These are phyloP conservation scores for Aureobasidium lini DNA, from an alignment of 2,329 filamentous ascomycete species.

Conservation along the genomic window DNA sequence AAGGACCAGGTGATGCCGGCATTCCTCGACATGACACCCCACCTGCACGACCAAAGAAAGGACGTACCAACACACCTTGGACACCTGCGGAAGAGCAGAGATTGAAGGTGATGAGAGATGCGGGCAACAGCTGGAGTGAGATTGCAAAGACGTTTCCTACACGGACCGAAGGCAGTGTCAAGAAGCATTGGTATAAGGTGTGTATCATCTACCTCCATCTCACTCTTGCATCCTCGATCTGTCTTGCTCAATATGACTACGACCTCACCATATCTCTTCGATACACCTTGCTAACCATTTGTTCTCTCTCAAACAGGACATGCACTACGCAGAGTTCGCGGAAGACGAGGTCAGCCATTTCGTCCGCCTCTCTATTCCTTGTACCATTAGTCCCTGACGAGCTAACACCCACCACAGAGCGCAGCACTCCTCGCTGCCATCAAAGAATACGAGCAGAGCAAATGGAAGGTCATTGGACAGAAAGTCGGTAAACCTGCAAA, in stretches of 20 bases:
- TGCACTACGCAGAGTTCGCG: conserved; percentile 98
- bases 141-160: conserved; percentile 97
- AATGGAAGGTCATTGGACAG: conserved; percentile 95
- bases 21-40: conserved; percentile 8
- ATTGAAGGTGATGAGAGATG: conserved; percentile 88
- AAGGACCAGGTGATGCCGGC: not conserved
- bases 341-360: conserved; percentile 75
- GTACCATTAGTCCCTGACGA: not conserved
- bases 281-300: conserved; percentile 20
- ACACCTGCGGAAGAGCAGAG: conserved; percentile 88
- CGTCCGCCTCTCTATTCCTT: conserved; percentile 30
- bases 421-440: conserved; percentile 77
- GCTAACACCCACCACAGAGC: conserved; percentile 13
- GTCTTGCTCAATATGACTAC: not conserved
- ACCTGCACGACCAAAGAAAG: conserved; percentile 61
- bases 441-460: conserved; percentile 97
- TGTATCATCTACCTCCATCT: conserved; percentile 6
- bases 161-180: conserved; percentile 92
- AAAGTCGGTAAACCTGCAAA: conserved; percentile 98
- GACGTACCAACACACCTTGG: conserved; percentile 97
- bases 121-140: conserved; percentile 91
- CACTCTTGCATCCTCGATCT: not conserved
- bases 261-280: not conserved
- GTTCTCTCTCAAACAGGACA: conserved; percentile 55
- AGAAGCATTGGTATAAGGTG: conserved; percentile 99